Conservation (phyloP, 192 early-diverging fungal species). For the Backusella westeae region DNA sequence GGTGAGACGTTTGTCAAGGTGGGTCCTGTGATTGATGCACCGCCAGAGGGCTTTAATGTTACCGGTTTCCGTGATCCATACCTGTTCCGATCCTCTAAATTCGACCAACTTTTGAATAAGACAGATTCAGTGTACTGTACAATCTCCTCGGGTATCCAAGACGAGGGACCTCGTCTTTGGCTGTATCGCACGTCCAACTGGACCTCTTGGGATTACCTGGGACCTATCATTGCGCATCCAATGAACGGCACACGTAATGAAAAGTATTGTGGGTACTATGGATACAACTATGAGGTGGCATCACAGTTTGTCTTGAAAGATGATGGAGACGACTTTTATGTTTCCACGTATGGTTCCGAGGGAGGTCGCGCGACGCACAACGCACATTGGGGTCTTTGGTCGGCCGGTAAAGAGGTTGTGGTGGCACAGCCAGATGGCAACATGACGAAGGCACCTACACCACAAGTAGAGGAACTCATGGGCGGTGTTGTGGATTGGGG, state of each 20-base stretch:
- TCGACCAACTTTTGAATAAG: background rate
- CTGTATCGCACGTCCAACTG: constrained; percentile 9
- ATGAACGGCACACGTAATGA: background rate
- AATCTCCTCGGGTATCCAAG: background rate
- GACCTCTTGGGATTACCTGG: constrained; percentile 7
- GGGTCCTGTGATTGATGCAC: background rate
- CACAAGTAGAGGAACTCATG: background rate
- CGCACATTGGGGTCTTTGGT: constrained; percentile 13
- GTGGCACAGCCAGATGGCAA: background rate
- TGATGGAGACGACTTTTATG: background rate
- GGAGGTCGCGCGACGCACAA: background rate
- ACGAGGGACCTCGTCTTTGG: constrained; percentile 8
- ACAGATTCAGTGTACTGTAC: constrained; percentile 5
- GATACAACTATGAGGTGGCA: constrained; percentile 11
- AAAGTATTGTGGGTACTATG: background rate
- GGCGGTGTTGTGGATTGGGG: constrained; percentile 13
- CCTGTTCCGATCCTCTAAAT: background rate
- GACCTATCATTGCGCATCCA: background rate
- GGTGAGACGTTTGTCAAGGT: constrained; percentile 4
- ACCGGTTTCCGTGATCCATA: constrained; percentile 16
- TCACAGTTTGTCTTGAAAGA: background rate
- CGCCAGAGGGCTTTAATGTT: background rate
- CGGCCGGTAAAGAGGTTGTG: background rate
- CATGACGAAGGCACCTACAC: background rate
- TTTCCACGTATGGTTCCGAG: background rate